Base-by-base conservation (phyloP, 2,329 filamentous ascomycete species). In the Cladobotryum protrusum region DNA sequence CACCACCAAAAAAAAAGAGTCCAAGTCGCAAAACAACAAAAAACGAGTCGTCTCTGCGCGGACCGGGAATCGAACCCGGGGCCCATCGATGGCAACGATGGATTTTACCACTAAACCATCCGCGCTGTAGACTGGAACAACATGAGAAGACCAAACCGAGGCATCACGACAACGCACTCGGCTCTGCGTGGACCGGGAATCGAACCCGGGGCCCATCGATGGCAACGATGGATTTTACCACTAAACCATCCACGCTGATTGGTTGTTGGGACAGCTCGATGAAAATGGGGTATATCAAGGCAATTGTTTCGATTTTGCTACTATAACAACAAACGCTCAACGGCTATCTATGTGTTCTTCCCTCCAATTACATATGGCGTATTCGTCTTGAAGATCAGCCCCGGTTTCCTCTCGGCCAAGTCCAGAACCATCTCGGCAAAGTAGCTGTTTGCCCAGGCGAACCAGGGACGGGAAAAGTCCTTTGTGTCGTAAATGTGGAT, bases 321-420 rank as follows among this genome's bases (percentile, higher is more conserved):
- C 15, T 42, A 12, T 42, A 29, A 42, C 15, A 19, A 12, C 20
- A 29, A 29, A 8, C 24, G 6, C 24, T 8, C 24, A 6, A 29
- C 11, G 24, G 24, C 2, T 9, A 29, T 5, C 24, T 29, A 29
- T 9, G 7, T 29, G 24, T 29, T 29, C 24, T 36, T 14, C 24
- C 48, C 33, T 11, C 54, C 54, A 34, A 54, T 39, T 18, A 52
- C 40, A 15, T 56, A 56, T 13, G 53, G 48, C n/a, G 36, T 42
- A 12, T 51, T 33, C 14, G 53, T 44, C 34, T 63, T 59, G 9
- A 71, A 51, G 39, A 95, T 75, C 56, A 95, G 65, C 66, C 90
- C 78, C 3, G 91, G 91, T 68, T 92, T 93, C 63, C 89, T 73
- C 64, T 84, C 82, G 1, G 89, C 90, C 41, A 96, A 64, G 70